Base-by-base conservation (phyloP, 768 basidiomycete species). In the Cubamyces sp. region DNA sequence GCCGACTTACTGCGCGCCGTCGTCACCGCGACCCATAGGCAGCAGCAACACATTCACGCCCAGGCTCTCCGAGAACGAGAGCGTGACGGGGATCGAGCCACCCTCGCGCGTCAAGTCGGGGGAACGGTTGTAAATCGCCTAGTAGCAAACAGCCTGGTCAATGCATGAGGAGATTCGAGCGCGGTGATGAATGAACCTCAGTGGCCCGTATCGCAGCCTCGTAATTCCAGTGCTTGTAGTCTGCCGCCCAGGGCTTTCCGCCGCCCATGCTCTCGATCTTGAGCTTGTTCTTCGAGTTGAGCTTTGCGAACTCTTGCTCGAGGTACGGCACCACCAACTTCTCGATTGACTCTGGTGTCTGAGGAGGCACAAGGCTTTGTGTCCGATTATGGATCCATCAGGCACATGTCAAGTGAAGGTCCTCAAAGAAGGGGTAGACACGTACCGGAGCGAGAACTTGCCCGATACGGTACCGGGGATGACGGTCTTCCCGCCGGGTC, bases 1-100 rank as follows among this genome's bases (percentile, higher is more conserved):
- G 21, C 45, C 12, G 1, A 84, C 90, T 66, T 71, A 93, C 89
- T 94, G 93, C 43, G 94, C 92, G 67, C 96, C 96, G 66, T 98
- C 96, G 70, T 98, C 94, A 1, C 92, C 92, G 51, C 96, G 82
- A 2, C 94, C 94, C 88, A 96, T 96, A 0, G 95, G 96, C 30
- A 98, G 80, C 18, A 98, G 78, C 59, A 96, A 73, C 6, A 97
- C 93, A 70, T 95, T 97, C 57, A 94, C 88, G 15, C 86, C 85
- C 48, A 97, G 78, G 47, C 85, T 85, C 71, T 97, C 93, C 12
- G 95, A 92, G 73, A 98, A 96, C 1, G 94, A 96, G 60, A 98
- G 81, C 3, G 94, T 96, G 34, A 96, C 92, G 0, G 95, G 95
- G 64, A 96, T 96, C 8, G 92, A 93, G 5, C 96, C 96, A n/a